Conservation (phyloP, 345 rosid genomes). For the Sonneratia caseolaris region DNA sequence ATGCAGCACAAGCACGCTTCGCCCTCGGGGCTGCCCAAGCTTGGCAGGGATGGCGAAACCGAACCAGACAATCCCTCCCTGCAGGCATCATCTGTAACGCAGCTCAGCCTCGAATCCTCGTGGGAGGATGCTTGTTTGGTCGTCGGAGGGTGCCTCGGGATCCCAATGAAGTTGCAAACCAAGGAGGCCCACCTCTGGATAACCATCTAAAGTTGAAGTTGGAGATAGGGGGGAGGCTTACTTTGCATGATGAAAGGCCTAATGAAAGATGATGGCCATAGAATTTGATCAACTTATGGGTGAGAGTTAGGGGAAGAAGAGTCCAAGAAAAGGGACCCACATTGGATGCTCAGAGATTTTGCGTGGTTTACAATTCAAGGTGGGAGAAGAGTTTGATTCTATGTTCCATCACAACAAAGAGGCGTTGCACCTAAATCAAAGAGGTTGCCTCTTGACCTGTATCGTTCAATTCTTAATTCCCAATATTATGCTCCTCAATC, state of each 20-base stretch:
- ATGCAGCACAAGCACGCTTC: conserved; percentile 50
- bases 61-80: background rate
- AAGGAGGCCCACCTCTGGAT: conserved; percentile 20
- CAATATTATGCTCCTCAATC: background rate
- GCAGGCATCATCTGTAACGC: too few species aligned
- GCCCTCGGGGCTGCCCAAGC: conserved; percentile 11
- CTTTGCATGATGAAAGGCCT: background rate
- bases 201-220: conserved; percentile 17
- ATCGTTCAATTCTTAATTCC: too few species aligned
- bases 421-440: too few species aligned
- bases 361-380: conserved; percentile 25
- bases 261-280: conserved; percentile 7
- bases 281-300: conserved; percentile 3
- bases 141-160: conserved; percentile 13
- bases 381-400: conserved; percentile 6
- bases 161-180: conserved; percentile 15
- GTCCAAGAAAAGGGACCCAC: conserved; percentile 1
- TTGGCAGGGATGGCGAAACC: too few species aligned
- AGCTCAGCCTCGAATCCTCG: background rate
- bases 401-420: conserved; percentile 17
- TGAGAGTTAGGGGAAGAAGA: background rate
- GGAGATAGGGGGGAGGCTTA: background rate
- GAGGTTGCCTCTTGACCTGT: too few species aligned
- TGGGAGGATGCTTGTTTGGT: conserved; percentile 9
- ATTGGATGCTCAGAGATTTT: conserved; percentile 14